phyloP scores from a whole-genome alignment of 179 eudicot genomes.

The Silene coronaria region DNA sequence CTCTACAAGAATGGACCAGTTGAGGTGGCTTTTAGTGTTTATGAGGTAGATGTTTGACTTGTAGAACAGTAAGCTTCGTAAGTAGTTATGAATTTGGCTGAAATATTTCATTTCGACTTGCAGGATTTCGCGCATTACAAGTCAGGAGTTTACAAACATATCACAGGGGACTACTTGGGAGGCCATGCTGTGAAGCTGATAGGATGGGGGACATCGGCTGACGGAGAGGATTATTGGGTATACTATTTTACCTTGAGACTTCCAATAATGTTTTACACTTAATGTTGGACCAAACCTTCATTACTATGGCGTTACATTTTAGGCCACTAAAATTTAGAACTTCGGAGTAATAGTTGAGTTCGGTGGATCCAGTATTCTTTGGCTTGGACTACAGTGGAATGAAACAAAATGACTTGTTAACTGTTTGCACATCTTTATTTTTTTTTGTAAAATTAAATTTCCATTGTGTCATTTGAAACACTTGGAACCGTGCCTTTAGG shows the following conservation, averaged over 20 bases:
- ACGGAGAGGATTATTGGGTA: conserved; percentile 95
- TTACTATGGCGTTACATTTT: neutral
- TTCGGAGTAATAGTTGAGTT: neutral
- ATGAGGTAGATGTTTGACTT: conserved; percentile 49
- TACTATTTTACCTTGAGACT: conserved; percentile 3
- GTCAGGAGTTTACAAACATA: conserved; percentile 87
- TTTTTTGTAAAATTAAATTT: neutral
- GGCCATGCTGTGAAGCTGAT: conserved; percentile 97
- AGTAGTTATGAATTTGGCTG: neutral
- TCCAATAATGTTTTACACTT: neutral
- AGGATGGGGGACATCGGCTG: conserved; percentile 89
- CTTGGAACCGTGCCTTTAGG: neutral
- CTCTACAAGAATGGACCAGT: conserved; percentile 83
- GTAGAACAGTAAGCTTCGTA: neutral
- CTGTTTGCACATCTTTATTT: neutral
- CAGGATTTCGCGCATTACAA: conserved; percentile 98
- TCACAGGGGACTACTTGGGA: conserved; percentile 65
- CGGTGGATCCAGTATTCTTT: neutral
- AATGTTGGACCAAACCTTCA: neutral
- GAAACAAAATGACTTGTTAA: neutral
- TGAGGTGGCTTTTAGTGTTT: conserved; percentile 77
- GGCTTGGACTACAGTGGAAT: neutral
- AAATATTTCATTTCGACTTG: neutral
- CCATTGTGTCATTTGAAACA: neutral
- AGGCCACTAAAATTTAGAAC: neutral